phyloP scores from a whole-genome alignment of 106 monocot species.

The Dactylorhiza incarnata region DNA sequence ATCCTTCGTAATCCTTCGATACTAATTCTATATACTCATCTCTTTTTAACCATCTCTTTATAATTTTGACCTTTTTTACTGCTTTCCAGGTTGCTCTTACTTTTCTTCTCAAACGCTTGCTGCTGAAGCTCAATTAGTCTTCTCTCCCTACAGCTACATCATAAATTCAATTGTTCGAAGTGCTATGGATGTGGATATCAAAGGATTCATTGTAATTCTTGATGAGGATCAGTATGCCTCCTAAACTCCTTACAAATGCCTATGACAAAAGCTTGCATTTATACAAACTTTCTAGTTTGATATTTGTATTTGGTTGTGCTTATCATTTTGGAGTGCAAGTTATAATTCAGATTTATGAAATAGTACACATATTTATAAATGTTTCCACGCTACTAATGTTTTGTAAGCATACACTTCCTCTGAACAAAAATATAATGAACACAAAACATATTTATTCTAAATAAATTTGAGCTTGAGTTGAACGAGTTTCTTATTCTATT shows the following conservation, averaged over 20 bases:
- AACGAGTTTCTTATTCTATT: neutral
- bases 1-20: no score
- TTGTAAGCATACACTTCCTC: neutral
- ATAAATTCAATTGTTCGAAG: constrained; percentile 88
- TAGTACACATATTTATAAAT: neutral
- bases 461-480: neutral
- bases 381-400: neutral
- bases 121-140: constrained; percentile 75
- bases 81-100: constrained; percentile 78
- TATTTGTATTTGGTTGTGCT: neutral
- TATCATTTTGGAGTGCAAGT: neutral
- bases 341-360: neutral
- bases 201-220: constrained; percentile 78
- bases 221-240: constrained; percentile 93
- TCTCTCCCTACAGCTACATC: constrained; percentile 89
- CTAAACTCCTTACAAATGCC: neutral
- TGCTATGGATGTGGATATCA: constrained; percentile 92
- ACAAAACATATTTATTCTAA: neutral
- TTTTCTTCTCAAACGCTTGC: constrained; percentile 87
- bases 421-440: neutral
- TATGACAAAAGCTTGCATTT: neutral
- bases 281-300: neutral
- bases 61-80: constrained; percentile 12
- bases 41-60: no score
- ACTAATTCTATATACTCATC: no score